These are phyloP conservation scores for Blastobotrys illinoisensis DNA, from an alignment of 1,139 yeast species.

Conservation along the genomic window DNA sequence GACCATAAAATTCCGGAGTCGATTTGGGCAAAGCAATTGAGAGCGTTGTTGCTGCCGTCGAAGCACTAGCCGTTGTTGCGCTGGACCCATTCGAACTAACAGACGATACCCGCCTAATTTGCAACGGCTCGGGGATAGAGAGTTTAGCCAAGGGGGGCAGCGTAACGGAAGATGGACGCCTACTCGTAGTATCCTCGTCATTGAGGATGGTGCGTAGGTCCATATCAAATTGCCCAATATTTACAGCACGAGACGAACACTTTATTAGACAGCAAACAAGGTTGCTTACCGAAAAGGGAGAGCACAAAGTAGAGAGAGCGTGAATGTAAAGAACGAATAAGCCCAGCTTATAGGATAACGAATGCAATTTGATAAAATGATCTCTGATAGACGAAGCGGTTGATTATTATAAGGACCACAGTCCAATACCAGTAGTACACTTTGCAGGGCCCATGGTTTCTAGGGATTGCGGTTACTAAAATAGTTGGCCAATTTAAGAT, in stretches of 20 bases:
- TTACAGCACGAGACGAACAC: not conserved
- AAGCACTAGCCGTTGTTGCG: not conserved
- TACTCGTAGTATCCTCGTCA: constrained; percentile 8
- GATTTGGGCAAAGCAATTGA: not conserved
- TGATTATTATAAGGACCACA: not conserved
- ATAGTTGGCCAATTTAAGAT: not conserved
- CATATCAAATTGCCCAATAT: constrained; percentile 10
- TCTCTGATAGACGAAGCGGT: not conserved
- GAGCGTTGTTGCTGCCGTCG: not conserved
- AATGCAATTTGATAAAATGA: not conserved
- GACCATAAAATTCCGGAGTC: not conserved
- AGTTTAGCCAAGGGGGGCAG: not conserved
- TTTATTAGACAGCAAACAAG: not conserved
- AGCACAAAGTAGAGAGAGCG: not conserved
- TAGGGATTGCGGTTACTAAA: not conserved
- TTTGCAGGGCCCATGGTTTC: not conserved
- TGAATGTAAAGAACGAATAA: not conserved
- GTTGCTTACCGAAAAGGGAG: not conserved
- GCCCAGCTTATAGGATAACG: not conserved
- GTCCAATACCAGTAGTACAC: not conserved
- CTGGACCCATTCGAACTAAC: not conserved
- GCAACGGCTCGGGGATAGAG: not conserved
- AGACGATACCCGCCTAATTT: not conserved
- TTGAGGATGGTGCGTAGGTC: constrained; percentile 20
- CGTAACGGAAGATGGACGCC: not conserved